These are phyloP conservation scores for Aspergillus intermedius DNA, from an alignment of 2,329 filamentous ascomycete genomes.

Conservation along the genomic window DNA sequence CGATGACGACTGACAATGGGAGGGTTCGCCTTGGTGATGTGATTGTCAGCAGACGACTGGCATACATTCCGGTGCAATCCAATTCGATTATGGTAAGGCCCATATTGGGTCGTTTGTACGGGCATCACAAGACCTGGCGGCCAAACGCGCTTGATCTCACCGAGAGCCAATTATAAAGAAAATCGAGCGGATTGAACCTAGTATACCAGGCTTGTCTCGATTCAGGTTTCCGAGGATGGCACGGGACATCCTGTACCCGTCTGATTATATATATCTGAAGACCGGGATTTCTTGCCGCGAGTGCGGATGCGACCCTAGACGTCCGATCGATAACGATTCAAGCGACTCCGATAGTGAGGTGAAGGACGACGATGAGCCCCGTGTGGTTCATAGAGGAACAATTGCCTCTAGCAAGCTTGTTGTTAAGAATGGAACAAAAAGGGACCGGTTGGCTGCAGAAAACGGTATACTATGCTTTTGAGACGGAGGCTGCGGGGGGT, in stretches of 20 bases:
- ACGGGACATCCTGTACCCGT: background rate
- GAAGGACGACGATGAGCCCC: background rate
- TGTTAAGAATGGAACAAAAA: background rate
- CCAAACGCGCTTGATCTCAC: background rate
- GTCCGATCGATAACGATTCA: background rate
- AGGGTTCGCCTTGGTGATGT: background rate
- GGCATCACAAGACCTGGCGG: background rate
- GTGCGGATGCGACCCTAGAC: background rate
- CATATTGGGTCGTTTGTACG: slow-evolving; percentile 1
- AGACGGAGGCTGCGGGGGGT: background rate
- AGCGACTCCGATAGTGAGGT: background rate
- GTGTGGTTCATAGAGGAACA: background rate
- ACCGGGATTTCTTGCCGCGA: background rate
- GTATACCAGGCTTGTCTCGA: background rate
- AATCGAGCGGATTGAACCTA: background rate
- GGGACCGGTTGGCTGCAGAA: background rate
- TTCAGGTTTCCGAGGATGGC: background rate
- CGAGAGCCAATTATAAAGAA: background rate
- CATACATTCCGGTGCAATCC: background rate
- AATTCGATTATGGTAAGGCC: background rate
- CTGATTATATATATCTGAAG: background rate
- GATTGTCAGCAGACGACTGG: background rate
- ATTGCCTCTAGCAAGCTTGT: background rate
- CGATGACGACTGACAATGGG: background rate
- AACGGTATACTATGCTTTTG: background rate